Base-by-base conservation (phyloP, 352 stramenopile genomes). In the Hyaloperonospora brassicae region DNA sequence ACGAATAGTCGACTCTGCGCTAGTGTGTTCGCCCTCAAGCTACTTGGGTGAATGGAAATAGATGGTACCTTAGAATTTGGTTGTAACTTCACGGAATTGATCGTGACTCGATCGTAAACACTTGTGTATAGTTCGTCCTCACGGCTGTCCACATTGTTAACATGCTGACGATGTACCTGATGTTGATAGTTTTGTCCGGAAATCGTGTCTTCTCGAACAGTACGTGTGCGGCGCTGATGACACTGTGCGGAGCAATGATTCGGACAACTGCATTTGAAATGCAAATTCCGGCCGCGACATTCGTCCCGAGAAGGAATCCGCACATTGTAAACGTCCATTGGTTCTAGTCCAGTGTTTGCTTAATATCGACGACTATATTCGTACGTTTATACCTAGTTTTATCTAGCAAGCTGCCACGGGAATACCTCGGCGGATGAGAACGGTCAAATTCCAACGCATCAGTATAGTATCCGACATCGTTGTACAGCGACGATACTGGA, bases 401-500 rank as follows among this genome's bases (percentile, higher is more conserved):
- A 34, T 34, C 27, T 4, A 9, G 27, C 4, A 8, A 34, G 27
- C 4, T 34, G 4, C 27, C 17, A 17, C 17, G 17, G 27, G 27
- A 34, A 34, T 34, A 34, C 8, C 27, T 34, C 8, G 27, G 8
- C 27, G 8, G 27, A 34, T 34, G 8, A 34, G 8, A 34, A 34
- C 27, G 27, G 27, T 34, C 27, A 34, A 34, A 24, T 3, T 64
- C 59, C 21, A 68, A 43, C 27, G 45, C 56, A 44, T 55, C 40
- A 9, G 47, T 49, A 21, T 59, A 40, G 55, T 48, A 31, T 59
- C 22, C 17, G 17, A 52, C 27, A 68, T 36, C 0, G 51, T 66
- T 14, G 14, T 52, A 54, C 55, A 66, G 27, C 50, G 51, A 35
- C 52, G 55, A 38, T 68, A 72, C 46, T 66, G 42, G 48, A 66